phyloP scores from a whole-genome alignment of 441 rosid genomes.

The Biscutella laevigata region DNA sequence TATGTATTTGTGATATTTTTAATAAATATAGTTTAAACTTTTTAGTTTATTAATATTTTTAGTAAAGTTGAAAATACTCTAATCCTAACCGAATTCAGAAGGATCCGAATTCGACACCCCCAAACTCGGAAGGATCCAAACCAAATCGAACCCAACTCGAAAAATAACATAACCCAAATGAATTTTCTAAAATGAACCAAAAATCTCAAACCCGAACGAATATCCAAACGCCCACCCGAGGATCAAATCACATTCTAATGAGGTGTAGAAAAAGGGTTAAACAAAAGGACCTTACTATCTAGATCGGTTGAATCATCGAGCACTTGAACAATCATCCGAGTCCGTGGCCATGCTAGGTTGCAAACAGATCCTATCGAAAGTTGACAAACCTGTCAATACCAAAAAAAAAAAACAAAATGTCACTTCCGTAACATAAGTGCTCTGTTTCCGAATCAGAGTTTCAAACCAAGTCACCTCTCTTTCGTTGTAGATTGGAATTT shows the following conservation, averaged over 20 bases:
- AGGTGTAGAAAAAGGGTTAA: background rate
- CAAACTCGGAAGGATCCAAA: no score
- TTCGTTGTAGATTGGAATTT: conserved; percentile 26
- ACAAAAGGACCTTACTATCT: conserved; percentile 36
- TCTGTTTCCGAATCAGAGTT: background rate
- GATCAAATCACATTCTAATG: conserved; percentile 16
- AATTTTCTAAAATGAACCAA: no score
- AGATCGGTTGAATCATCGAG: conserved; percentile 62
- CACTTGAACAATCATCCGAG: conserved; percentile 55
- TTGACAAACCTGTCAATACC: conserved; percentile 60
- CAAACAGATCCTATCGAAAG: conserved; percentile 61
- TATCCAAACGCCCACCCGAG: no score
- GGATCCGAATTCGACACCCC: no score
- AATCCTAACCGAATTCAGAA: no score
- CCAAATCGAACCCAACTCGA: no score
- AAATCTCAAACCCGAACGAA: no score
- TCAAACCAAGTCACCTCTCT: conserved; percentile 10
- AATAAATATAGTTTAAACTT: no score
- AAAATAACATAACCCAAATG: no score
- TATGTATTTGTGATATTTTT: no score
- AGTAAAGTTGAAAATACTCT: no score
- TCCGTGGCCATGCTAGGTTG: conserved; percentile 61
- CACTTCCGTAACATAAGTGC: background rate
- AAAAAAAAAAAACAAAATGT: background rate
- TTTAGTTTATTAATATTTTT: no score